Base-by-base conservation (phyloP, 768 basidiomycete species). In the Tricholoma flavovirens region DNA sequence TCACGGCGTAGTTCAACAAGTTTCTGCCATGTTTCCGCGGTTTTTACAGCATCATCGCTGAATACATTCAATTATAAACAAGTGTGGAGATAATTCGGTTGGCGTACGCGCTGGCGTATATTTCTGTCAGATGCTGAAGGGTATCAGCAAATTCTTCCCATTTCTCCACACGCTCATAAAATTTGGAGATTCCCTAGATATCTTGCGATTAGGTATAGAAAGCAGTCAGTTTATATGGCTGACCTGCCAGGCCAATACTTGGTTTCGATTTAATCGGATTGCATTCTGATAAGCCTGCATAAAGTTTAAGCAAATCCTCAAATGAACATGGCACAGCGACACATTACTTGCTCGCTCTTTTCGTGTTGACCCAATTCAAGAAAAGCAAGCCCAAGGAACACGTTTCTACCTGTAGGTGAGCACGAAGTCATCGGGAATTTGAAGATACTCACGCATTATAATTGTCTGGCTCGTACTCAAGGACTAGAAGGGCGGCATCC, bases 221-320 rank as follows among this genome's bases (percentile, higher is more conserved):
- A 50, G 11, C 36, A 40, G 19, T 53, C 59, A 38, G 67, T 57
- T 21, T 59, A 56, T 51, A 54, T 30, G 9, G 65, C 76, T 30
- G 57, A 87, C 93, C 85, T 95, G 93, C 86, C 88, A 88, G 14
- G 93, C 95, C 15, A 95, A 76, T 1, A 79, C 71, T 63, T 90
- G 87, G 2, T 80, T 77, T 11, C 87, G 83, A 57, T 83, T 83
- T n/a, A 81, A 59, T 32, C 78, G 74, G 49, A 85, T 89, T 0
- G 95, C 96, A 61, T 82, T 88, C 43, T 77, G 79, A 68, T 96
- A 98, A 24, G 80, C 78, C 92, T 95, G 63, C 30, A 58, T 35
- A 14, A 45, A 14, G 54, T 51, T 56, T 59, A 48, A 64, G 69
- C 53, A 51, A 53, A 35, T 32, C 30, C 42, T 12, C 51, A 54